Conservation (phyloP, 2,329 filamentous ascomycete genomes). For the Magnaporthiopsis poae region DNA sequence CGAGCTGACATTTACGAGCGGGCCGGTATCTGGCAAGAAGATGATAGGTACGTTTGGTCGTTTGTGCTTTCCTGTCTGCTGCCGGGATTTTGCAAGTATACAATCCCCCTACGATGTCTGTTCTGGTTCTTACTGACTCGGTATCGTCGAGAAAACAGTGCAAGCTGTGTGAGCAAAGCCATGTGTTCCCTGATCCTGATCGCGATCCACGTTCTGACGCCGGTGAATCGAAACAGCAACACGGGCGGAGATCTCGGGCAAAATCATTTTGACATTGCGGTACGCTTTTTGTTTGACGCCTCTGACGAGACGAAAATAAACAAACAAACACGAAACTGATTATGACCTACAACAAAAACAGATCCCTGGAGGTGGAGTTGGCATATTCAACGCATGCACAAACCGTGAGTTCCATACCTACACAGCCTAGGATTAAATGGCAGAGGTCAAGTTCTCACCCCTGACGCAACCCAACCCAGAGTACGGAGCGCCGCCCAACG, state of each 20-base stretch:
- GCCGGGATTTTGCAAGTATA: no score
- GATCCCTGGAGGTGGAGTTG: conserved; percentile 5
- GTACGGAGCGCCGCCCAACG: conserved; percentile 34
- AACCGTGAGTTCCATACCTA: not conserved
- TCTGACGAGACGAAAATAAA: not conserved
- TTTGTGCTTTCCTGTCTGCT: no score
- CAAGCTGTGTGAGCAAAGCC: conserved; percentile 35
- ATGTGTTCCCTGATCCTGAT: not conserved
- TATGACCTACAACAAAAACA: not conserved
- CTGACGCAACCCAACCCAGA: conserved; percentile 18
- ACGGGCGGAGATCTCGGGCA: conserved; percentile 32
- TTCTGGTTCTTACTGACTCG: not conserved
- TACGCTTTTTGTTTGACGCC: conserved; percentile 16
- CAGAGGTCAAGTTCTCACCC: not conserved
- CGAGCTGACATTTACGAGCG: conserved; percentile 49
- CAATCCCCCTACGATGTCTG: no score
- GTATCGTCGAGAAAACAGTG: conserved; percentile 20
- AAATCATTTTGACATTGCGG: conserved; percentile 46
- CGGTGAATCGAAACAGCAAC: not conserved
- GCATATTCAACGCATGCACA: conserved; percentile 5
- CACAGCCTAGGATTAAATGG: no score
- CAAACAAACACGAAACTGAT: not conserved
- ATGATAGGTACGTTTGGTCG: conserved; percentile 29
- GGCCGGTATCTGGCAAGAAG: conserved; percentile 43
- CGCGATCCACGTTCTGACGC: not conserved